Evolutionary conservation across 1,284 basidiomycete genomes (phyloP).

Genomic region (Xerocomus amazonicus): DNA sequence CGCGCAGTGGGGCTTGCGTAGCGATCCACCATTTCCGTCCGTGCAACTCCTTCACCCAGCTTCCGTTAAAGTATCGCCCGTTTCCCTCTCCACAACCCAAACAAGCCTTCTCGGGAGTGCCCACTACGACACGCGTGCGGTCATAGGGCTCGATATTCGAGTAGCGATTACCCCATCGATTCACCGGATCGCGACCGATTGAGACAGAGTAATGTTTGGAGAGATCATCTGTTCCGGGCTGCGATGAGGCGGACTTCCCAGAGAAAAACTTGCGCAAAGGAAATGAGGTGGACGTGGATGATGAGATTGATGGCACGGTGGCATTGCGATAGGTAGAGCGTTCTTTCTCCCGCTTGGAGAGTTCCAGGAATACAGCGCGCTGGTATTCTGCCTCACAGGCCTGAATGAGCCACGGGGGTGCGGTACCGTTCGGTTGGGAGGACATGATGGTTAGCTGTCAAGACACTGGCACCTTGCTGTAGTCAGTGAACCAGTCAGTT

Average conservation of each 20-base stretch:
- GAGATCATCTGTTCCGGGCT: conserved; percentile 24
- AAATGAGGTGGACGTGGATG: conserved; percentile 1
- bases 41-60: conserved; percentile 69
- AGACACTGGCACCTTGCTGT: too few species aligned
- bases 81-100: conserved; percentile 25
- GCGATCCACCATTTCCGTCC: conserved; percentile 82
- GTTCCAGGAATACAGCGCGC: conserved; percentile 9
- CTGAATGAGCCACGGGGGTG: conserved; percentile 20
- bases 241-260: conserved; percentile 25
- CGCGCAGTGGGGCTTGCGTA: conserved; percentile 71
- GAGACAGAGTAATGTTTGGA: conserved; percentile 54
- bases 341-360: conserved; percentile 26
- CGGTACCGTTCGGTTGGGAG: not conserved
- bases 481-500: conserved; percentile 5
- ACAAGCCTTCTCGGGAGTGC: conserved; percentile 15
- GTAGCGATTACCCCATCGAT: conserved; percentile 65
- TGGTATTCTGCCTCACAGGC: conserved; percentile 15
- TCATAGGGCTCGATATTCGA: conserved; percentile 73
- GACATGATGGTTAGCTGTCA: conserved; percentile 9
- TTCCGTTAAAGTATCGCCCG: conserved; percentile 75
- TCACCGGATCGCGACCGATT: conserved; percentile 42
- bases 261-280: conserved; percentile 20
- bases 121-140: conserved; percentile 63
- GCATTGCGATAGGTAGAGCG: conserved; percentile 20
- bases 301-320: conserved; percentile 1